Evolutionary conservation across 2,329 filamentous ascomycete species (phyloP).

Genomic region (Pestalotiopsis sp.): DNA sequence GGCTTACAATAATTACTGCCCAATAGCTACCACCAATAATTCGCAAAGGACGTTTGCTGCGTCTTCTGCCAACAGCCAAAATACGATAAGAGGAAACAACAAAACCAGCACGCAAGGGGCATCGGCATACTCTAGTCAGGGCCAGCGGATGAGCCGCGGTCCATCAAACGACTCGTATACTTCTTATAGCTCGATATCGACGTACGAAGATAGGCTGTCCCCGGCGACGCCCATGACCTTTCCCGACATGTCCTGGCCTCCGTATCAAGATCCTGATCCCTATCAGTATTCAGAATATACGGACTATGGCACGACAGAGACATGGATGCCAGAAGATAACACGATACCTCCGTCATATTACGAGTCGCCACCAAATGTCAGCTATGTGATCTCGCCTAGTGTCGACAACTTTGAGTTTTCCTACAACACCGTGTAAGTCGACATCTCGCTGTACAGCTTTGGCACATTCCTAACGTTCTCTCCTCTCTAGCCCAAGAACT

Average conservation of each 20-base stretch:
- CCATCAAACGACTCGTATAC: constrained; percentile 1
- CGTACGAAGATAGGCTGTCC: not conserved
- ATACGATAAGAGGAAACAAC: not conserved
- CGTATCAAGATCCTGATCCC: not conserved
- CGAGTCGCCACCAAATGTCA: not conserved
- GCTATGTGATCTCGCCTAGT: not conserved
- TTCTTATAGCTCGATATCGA: not conserved
- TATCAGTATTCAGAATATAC: not conserved
- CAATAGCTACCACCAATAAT: not conserved
- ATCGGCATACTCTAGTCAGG: not conserved
- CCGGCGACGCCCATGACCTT: not conserved
- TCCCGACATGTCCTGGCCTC: not conserved
- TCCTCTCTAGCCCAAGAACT: not conserved
- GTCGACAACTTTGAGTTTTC: not conserved
- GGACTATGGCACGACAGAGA: not conserved
- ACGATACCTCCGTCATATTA: not conserved
- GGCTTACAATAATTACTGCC: constrained; percentile 5
- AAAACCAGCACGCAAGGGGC: not conserved
- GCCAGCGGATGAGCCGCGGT: constrained; percentile 5
- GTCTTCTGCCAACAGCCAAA: not conserved
- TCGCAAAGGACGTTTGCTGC: not conserved
- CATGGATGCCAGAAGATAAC: not conserved
- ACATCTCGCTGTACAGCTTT: not conserved
- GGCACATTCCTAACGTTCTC: not conserved
- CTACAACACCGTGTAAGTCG: not conserved